Percentiles rank a stretch among this genome's conserved stretches.
phyloP scores from a whole-genome alignment of 306 rosid species.

The Prosopis cineraria region DNA sequence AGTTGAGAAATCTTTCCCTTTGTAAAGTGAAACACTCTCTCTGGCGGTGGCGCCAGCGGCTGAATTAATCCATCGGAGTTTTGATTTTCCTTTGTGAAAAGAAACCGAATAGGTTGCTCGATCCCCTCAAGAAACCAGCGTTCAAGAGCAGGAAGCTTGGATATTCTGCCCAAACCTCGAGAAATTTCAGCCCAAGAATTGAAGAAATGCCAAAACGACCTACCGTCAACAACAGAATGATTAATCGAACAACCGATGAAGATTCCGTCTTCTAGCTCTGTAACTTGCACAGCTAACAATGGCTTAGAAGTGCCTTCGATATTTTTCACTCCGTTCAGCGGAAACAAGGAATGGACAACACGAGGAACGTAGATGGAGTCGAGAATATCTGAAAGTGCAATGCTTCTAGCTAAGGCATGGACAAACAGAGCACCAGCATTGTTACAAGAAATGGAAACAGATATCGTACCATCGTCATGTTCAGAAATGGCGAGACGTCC shows the following conservation, averaged over 20 bases:
- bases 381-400: constrained; percentile 26
- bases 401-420: constrained; percentile 25
- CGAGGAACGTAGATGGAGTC: constrained; percentile 10
- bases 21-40: not conserved
- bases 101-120: not conserved
- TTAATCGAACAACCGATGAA: constrained; percentile 28
- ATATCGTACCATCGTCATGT: not conserved
- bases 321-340: not conserved
- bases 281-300: constrained; percentile 38
- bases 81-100: not conserved
- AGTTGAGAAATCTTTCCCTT: no score
- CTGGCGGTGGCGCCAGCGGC: not conserved
- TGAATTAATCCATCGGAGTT: not conserved
- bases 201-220: not conserved
- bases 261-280: constrained; percentile 36
- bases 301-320: constrained; percentile 17
- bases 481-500: constrained; percentile 25
- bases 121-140: not conserved
- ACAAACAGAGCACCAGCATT: constrained; percentile 35
- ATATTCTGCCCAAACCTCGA: not conserved
- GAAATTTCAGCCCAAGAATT: not conserved
- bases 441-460: constrained; percentile 33
- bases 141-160: not conserved
- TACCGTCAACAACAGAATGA: constrained; percentile 5
- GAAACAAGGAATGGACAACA: constrained; percentile 31